Evolutionary conservation across 768 basidiomycete genomes (phyloP), one percentile per base, ranked within the genome.

Genomic region (Tricholoma terreum): DNA sequence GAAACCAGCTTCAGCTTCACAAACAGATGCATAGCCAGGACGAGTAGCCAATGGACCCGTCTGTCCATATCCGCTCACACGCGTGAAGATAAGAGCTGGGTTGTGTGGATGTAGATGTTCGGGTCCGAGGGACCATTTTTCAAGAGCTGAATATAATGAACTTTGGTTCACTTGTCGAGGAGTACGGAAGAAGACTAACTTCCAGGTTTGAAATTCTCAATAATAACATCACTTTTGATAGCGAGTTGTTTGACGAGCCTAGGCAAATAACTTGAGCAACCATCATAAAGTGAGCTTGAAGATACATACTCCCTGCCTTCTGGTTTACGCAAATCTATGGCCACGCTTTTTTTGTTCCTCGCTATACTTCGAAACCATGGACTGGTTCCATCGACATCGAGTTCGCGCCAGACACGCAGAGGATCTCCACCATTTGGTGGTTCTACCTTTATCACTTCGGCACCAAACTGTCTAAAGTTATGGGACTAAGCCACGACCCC

Each of bases 71-170:
- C 87, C 87, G 60, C 85, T 86, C 19, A 89, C 84, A 60, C 94
- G 92, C 6, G 94, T 96, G 67, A 92, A 94, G 64, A 98, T 91
- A 56, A 98, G 80, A 52, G 85, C 86, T 0, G 92, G 89, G 63
- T 96, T 95, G 58, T 85, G 83, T n/a, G 83, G 84, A 19, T 81
- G 82, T 4, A 89, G 66, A 54, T 78, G 76, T 10, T 70, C 71
- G 2, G 86, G 86, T 5, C 84, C 85, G 34, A 89, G 73, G 1
- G 75, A 75, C 86, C 87, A 88, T 70, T 83, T 86, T 64, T 89
- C 86, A 8, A 89, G 75, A 1, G 86, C 87, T 89, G 61, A 11
- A 9, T 9, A 27, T 38, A 46, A 36, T 30, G 35, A 27, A 31
- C 21, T 30, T 60, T 19, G 40, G 54, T 56, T 57, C 24, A 45